Conservation (phyloP, 805 yeast genomes). For the Cyberlindnera lachancei region DNA sequence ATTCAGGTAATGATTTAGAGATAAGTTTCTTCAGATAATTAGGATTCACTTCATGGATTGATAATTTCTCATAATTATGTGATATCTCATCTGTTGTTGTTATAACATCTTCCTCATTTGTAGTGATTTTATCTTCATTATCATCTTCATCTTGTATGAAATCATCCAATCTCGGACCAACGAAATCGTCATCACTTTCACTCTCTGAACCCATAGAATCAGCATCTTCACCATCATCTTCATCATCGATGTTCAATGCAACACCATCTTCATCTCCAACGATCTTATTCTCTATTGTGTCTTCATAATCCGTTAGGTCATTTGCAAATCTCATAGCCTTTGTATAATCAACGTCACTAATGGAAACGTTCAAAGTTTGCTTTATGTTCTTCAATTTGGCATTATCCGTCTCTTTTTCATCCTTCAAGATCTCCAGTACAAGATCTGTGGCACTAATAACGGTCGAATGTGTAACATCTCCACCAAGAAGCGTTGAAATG, state of each 20-base stretch:
- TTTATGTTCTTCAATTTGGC: slow-evolving; percentile 43
- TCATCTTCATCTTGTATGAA: slow-evolving; percentile 16
- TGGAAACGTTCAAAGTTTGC: slow-evolving; percentile 31
- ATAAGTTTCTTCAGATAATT: slow-evolving; percentile 51
- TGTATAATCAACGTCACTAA: slow-evolving; percentile 24
- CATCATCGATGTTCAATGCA: slow-evolving; percentile 24
- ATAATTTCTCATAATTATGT: slow-evolving; percentile 11
- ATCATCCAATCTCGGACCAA: slow-evolving; percentile 25
- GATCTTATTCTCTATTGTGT: too few species aligned
- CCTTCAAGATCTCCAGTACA: slow-evolving; percentile 45
- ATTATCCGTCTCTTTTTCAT: slow-evolving; percentile 34
- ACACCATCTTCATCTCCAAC: slow-evolving; percentile 36
- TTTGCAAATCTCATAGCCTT: slow-evolving; percentile 30
- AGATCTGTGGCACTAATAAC: slow-evolving; percentile 68
- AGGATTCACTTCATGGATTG: slow-evolving; percentile 35
- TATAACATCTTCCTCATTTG: slow-evolving; percentile 17
- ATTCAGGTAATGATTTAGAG: slow-evolving; percentile 23
- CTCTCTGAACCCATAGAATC: slow-evolving; percentile 22
- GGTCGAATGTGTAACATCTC: slow-evolving; percentile 70
- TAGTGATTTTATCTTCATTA: slow-evolving; percentile 17
- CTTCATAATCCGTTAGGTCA: slow-evolving; percentile 43
- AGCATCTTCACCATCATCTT: slow-evolving; percentile 23
- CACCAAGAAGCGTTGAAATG: slow-evolving; percentile 48
- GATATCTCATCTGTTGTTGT: slow-evolving; percentile 11
- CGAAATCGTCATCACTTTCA: slow-evolving; percentile 27